These are phyloP conservation scores for Pinguiococcus pyrenoidosus DNA, from an alignment of 108 stramenopile genomes.

Conservation along the genomic window DNA sequence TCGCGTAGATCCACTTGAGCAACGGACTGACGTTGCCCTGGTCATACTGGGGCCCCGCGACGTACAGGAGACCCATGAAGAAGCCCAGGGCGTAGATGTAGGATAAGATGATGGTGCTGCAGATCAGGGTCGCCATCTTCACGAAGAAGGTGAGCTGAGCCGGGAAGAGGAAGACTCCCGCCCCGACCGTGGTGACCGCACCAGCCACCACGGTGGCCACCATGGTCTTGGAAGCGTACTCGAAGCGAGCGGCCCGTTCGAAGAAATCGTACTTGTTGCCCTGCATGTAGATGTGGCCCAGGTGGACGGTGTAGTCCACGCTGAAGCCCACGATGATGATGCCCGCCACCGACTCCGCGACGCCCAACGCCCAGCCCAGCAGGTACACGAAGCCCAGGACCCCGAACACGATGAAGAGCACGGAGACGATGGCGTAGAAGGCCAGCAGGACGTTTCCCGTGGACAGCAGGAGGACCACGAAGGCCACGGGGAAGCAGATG, in stretches of 20 bases:
- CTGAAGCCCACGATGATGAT: conserved; percentile 27
- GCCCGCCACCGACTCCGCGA: conserved; percentile 14
- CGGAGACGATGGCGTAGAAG: conserved; percentile 7
- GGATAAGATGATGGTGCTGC: conserved; percentile 10
- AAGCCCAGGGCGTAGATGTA: conserved; percentile 8
- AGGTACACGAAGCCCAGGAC: conserved; percentile 10
- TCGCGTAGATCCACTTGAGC: too few relatives aligned
- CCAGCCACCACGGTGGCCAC: conserved; percentile 16
- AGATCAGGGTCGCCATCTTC: conserved; percentile 22
- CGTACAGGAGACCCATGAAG: conserved; percentile 13
- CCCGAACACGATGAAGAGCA: conserved; percentile 10
- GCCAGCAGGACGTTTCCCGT: conserved; percentile 14
- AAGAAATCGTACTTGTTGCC: not conserved
- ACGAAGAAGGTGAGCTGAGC: conserved; percentile 17
- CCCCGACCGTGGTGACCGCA: conserved; percentile 18
- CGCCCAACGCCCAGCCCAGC: conserved; percentile 18
- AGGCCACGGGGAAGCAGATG: conserved; percentile 23
- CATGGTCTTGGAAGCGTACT: conserved; percentile 4
- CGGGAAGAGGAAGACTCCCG: conserved; percentile 10
- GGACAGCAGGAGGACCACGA: conserved; percentile 9
- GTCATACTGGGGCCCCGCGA: conserved; percentile 8
- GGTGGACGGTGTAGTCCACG: conserved; percentile 22
- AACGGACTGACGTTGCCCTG: not conserved
- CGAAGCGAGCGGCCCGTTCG: conserved; percentile 1
- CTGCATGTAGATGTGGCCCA: conserved; percentile 13